Evolutionary conservation across 2,329 filamentous ascomycete species (phyloP).

Genomic region (Verticillium nonalfalfae): DNA sequence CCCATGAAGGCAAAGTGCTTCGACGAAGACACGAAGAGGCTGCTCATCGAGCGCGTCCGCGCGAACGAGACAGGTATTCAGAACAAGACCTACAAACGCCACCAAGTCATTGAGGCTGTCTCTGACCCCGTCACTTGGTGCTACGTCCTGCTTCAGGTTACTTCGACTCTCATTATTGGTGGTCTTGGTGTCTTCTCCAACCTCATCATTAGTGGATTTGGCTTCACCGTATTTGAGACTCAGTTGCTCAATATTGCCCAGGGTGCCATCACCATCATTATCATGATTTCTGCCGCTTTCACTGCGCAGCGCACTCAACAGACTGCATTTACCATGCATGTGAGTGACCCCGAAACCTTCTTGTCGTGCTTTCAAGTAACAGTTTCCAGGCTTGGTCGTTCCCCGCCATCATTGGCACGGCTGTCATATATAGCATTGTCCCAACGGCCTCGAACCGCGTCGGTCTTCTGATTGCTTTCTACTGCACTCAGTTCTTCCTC

Average conservation of each 20-base stretch:
- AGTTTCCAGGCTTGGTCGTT: constrained; percentile 11
- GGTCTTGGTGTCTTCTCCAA: constrained; percentile 16
- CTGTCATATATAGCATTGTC: constrained; percentile 28
- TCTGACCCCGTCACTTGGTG: not conserved
- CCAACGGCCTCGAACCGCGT: constrained; percentile 22
- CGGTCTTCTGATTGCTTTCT: constrained; percentile 31
- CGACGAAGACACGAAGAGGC: constrained; percentile 28
- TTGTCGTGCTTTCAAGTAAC: not conserved
- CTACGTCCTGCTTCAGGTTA: constrained; percentile 4
- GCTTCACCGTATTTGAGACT: constrained; percentile 16
- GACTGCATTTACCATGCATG: constrained; percentile 1
- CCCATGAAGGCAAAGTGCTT: constrained; percentile 45
- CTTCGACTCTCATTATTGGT: constrained; percentile 15
- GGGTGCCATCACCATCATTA: not conserved
- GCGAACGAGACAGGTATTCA: constrained; percentile 23
- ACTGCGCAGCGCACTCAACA: not conserved
- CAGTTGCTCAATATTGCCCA: constrained; percentile 18
- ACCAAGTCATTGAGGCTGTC: not conserved
- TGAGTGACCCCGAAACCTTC: not conserved
- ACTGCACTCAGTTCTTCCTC: constrained; percentile 36
- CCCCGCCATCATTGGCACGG: constrained; percentile 26
- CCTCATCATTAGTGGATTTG: constrained; percentile 17
- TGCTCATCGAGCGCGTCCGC: constrained; percentile 28
- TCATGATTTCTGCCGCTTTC: not conserved
- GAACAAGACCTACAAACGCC: not conserved